Evolutionary conservation across 345 rosid genomes (phyloP), one percentile per base, ranked within the genome.

Genomic region (Carallia brachiata): DNA sequence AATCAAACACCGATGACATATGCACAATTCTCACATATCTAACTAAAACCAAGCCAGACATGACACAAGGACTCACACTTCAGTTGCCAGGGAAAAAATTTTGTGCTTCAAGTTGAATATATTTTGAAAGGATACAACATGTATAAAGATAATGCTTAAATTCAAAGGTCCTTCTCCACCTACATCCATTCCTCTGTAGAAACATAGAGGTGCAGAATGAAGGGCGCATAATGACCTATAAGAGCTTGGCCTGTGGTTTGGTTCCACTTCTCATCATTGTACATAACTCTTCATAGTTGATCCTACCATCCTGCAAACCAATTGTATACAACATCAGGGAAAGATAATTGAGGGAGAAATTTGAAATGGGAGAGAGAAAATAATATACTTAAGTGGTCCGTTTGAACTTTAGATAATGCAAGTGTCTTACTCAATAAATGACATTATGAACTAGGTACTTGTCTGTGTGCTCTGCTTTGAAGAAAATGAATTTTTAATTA

Each of bases 281-380:
- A 13, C 82, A 67, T 16, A 82, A 82, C 72, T 82, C 80, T 53
- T 82, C 82, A 52, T 70, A 82, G 69, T 82, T 82, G 64, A 82
- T 82, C 68, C 68, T 82, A 62, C 85, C 83, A 60, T 82, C 85
- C 83, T 79, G 67, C 54, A 70, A 54, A 3, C 58, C 9, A 27
- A 7, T 32, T 19, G 19, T 7, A 31, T 19, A 12, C 12, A 15
- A 44, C 66, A 52, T 5, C 15, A 7, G 4, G 15, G 5, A 9
- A 37, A 59, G 34, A 55, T 32, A 13, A 3, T 6, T 0, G 5
- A 30, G 3, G n/a, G 4, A 36, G 31, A 47, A 59, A 18, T 44
- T n/a, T 18, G 27, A 17, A 17, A 19, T 9, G 52, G 6, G 52
- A 4, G 23, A 7, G 18, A 61, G 44, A n/a, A 23, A 23, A 64